These are phyloP conservation scores for Nematodospora valgi DNA, from an alignment of 805 yeast species.

Conservation along the genomic window DNA sequence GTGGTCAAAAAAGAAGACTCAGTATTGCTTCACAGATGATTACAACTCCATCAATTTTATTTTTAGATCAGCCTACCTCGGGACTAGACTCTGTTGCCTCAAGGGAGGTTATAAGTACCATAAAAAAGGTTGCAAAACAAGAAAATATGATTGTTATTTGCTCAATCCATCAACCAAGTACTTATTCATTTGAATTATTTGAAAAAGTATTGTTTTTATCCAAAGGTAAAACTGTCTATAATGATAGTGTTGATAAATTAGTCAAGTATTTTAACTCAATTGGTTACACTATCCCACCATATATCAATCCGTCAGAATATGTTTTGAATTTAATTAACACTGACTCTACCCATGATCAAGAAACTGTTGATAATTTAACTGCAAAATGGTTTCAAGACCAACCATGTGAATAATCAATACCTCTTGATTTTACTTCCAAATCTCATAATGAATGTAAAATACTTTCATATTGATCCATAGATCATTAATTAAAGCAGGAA, in stretches of 20 bases:
- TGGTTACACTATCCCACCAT: constrained; percentile 17
- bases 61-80: constrained; percentile 60
- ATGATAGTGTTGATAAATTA: constrained; percentile 13
- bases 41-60: constrained; percentile 30
- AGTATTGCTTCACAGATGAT: constrained; percentile 18
- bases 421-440: background rate
- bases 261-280: constrained; percentile 16
- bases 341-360: constrained; percentile 15
- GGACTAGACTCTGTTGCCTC: constrained; percentile 56
- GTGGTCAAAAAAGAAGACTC: constrained; percentile 20
- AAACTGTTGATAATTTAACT: constrained; percentile 3
- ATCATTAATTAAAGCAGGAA: constrained; percentile 25
- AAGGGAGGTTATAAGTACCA: constrained; percentile 48
- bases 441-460: constrained; percentile 7
- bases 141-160: constrained; percentile 42
- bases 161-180: constrained; percentile 52
- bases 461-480: constrained; percentile 20
- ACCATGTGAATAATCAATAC: too few relatives aligned
- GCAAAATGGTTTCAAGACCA: constrained; percentile 9
- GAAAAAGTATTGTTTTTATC: constrained; percentile 21
- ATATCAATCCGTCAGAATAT: constrained; percentile 25
- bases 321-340: constrained; percentile 27
- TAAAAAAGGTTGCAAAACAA: constrained; percentile 38
- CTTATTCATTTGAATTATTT: constrained; percentile 36
- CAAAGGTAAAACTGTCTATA: constrained; percentile 18